Evolutionary conservation across 1,284 basidiomycete genomes (phyloP).

Genomic region (Stygiomarasmius scandens): DNA sequence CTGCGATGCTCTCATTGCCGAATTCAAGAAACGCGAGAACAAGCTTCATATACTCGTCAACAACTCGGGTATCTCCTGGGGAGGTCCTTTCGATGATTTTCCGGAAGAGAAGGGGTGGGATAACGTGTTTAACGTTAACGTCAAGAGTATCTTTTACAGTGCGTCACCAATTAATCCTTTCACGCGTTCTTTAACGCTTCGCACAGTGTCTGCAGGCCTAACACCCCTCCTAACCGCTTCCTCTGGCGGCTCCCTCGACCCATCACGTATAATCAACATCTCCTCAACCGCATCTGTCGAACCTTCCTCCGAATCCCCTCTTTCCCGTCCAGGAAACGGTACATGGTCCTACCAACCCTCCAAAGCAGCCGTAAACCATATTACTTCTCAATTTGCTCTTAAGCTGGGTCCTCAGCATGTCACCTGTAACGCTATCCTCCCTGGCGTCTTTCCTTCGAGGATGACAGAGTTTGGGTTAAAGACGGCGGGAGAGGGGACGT

Average conservation of each 20-base stretch:
- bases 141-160: slow-evolving; percentile 84
- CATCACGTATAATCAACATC: slow-evolving; percentile 80
- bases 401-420: slow-evolving; percentile 66
- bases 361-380: slow-evolving; percentile 84
- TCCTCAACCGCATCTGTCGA: slow-evolving; percentile 73
- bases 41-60: slow-evolving; percentile 82
- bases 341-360: slow-evolving; percentile 84
- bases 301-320: slow-evolving; percentile 51
- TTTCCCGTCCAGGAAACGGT: slow-evolving; percentile 64
- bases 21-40: slow-evolving; percentile 68
- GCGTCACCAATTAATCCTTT: slow-evolving; percentile 27
- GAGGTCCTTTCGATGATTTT: slow-evolving; percentile 71
- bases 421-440: slow-evolving; percentile 87
- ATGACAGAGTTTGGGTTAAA: slow-evolving; percentile 85
- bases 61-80: slow-evolving; percentile 83
- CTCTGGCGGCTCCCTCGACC: slow-evolving; percentile 65
- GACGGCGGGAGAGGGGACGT: slow-evolving; percentile 53
- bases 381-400: slow-evolving; percentile 74
- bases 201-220: too few relatives aligned
- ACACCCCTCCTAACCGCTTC: slow-evolving; percentile 69
- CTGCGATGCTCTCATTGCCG: slow-evolving; percentile 72
- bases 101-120: slow-evolving; percentile 87
- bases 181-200: too few relatives aligned
- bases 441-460: slow-evolving; percentile 82
- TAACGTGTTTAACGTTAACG: slow-evolving; percentile 75